Percentiles rank a stretch among this genome's conserved stretches.
Evolutionary conservation across 805 yeast genomes (phyloP).

Genomic region (Lipomyces sp.): DNA sequence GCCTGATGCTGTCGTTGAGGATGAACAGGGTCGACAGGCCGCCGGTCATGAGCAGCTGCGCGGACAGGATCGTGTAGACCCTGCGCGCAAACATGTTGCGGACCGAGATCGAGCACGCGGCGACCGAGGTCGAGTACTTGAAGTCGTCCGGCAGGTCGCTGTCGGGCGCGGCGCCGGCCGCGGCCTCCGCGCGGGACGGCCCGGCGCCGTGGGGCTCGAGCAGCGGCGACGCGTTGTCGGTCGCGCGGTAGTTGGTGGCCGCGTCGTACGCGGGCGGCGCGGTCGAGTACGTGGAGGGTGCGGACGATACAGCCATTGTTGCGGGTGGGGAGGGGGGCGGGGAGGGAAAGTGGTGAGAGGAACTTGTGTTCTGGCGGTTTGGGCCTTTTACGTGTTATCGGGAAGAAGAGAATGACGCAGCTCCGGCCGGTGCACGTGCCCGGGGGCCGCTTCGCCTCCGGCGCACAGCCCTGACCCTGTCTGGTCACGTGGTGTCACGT

Average conservation of each 20-base stretch:
- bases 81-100: constrained; percentile 74
- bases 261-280: constrained; percentile 25
- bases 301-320: not conserved
- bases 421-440: no score
- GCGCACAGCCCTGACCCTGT: no score
- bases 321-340: not conserved
- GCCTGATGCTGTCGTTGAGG: constrained; percentile 44
- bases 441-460: no score
- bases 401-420: no score
- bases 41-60: constrained; percentile 63
- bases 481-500: no score
- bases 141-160: constrained; percentile 52
- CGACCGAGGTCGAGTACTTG: constrained; percentile 73
- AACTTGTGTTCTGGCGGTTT: not conserved
- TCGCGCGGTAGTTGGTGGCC: not conserved
- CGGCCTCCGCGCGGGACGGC: constrained; percentile 8
- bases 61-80: constrained; percentile 67
- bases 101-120: constrained; percentile 70
- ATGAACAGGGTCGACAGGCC: constrained; percentile 53
- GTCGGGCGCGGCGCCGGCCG: constrained; percentile 16
- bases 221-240: constrained; percentile 9
- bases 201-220: constrained; percentile 16
- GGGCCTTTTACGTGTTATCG: no score
- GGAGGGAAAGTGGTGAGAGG: not conserved
- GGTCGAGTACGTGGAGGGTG: constrained; percentile 11